Percentiles rank a stretch among this genome's conserved stretches.
Conservation (phyloP, 2,329 filamentous ascomycete genomes). For the Orbilia javanica region DNA sequence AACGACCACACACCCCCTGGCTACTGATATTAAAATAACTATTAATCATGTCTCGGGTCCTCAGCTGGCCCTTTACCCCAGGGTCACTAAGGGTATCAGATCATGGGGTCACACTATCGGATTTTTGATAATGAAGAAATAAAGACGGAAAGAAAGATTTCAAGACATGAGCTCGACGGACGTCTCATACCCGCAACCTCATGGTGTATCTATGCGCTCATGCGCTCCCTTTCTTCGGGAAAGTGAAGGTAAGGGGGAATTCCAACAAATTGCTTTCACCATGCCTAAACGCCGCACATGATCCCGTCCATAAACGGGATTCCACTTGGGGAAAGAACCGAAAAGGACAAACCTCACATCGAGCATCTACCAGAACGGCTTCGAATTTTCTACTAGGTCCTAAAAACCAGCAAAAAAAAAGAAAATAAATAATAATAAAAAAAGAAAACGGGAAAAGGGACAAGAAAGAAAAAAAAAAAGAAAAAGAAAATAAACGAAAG, state of each 20-base stretch:
- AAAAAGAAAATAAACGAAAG: not conserved
- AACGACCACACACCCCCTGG: not conserved
- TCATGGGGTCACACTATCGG: not conserved
- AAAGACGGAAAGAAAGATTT: not conserved
- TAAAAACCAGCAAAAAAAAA: not conserved
- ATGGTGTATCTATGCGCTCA: not conserved
- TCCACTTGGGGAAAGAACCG: not conserved
- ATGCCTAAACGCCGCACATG: constrained; percentile 10
- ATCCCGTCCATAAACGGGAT: constrained; percentile 16
- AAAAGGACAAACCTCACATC: not conserved
- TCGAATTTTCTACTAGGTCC: not conserved
- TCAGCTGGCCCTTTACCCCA: not conserved
- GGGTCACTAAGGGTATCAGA: not conserved
- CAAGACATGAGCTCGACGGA: constrained; percentile 2
- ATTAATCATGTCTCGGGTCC: not conserved
- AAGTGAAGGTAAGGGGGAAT: not conserved
- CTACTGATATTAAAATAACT: not conserved
- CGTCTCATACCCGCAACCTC: not conserved
- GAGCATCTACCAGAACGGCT: not conserved
- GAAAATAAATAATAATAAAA: no score
- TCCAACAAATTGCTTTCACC: not conserved
- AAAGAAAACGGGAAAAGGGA: no score
- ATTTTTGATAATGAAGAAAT: no score
- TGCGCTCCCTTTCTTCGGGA: constrained; percentile 1
- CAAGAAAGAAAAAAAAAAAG: not conserved